These are phyloP conservation scores for Pseudogymnoascus sp. DNA, from an alignment of 2,329 filamentous ascomycete genomes.

Conservation along the genomic window DNA sequence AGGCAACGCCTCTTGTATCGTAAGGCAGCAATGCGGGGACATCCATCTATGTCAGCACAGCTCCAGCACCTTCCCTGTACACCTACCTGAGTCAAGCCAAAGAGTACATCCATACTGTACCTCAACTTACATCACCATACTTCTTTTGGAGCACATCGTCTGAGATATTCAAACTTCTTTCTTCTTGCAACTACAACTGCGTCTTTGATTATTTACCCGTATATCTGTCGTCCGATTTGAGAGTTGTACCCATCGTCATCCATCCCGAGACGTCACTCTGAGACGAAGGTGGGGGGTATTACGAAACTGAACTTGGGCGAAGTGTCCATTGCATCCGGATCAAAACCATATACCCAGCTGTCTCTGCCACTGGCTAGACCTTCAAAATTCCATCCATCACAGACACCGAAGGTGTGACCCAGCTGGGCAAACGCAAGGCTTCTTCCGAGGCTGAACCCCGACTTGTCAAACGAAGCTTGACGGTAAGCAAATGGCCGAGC, in stretches of 20 bases:
- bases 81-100: constrained; percentile 1
- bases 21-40: constrained; percentile 7
- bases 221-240: neutral
- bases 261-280: constrained; percentile 2
- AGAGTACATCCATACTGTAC: neutral
- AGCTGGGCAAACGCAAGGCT: constrained; percentile 9
- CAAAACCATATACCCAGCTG: neutral
- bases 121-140: neutral
- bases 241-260: neutral
- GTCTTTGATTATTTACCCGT: neutral
- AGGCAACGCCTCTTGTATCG: neutral
- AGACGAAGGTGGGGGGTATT: constrained; percentile 1
- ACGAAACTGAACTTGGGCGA: neutral
- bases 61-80: constrained; percentile 6
- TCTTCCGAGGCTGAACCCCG: constrained; percentile 6
- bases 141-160: neutral
- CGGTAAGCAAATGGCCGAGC: neutral
- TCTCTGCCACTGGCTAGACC: constrained; percentile 6
- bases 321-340: constrained; percentile 1
- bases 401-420: constrained; percentile 6
- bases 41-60: constrained; percentile 3
- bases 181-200: neutral
- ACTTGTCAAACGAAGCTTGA: constrained; percentile 7
- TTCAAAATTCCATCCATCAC: constrained; percentile 7
- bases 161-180: neutral